Evolutionary conservation across 2,329 filamentous ascomycete genomes (phyloP).

Genomic region (Epichloe uncinata): DNA sequence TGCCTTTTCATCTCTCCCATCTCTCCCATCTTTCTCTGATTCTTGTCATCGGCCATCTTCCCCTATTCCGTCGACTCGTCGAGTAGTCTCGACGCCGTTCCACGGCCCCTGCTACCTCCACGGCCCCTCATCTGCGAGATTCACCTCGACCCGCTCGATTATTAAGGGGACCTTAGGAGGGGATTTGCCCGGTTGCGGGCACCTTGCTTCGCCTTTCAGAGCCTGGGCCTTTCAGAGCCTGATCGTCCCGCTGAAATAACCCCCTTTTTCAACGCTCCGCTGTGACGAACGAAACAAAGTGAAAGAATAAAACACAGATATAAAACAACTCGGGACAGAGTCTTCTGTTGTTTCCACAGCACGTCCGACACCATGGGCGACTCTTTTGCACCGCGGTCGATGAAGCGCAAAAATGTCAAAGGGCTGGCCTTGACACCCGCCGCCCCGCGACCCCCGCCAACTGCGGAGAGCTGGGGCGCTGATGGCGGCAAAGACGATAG

Average conservation of each 20-base stretch:
- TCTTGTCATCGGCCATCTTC: not conserved
- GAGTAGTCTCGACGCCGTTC: not conserved
- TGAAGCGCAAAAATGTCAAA: slow-evolving; percentile 99
- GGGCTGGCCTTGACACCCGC: slow-evolving; percentile 77
- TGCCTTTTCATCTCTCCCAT: not conserved
- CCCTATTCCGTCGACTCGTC: not conserved
- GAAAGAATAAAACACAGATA: not conserved
- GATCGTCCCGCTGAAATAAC: too few relatives aligned
- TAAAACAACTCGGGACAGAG: not conserved
- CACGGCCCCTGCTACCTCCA: not conserved
- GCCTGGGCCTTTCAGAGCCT: not conserved
- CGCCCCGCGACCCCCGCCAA: slow-evolving; percentile 55
- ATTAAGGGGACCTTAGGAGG: not conserved
- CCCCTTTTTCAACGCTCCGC: not conserved
- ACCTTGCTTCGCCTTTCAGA: not conserved
- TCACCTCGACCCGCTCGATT: not conserved
- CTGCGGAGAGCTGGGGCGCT: slow-evolving; percentile 54
- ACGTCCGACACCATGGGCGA: slow-evolving; percentile 39
- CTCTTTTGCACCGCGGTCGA: slow-evolving; percentile 55
- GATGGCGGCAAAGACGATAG: slow-evolving; percentile 47
- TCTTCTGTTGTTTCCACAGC: not conserved
- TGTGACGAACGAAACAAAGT: too few relatives aligned
- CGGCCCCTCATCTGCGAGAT: not conserved
- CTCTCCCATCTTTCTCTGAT: not conserved
- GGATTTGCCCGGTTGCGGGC: not conserved